These are phyloP conservation scores for Mrakiaceae sp. DNA, from an alignment of 1,284 basidiomycete species.

Conservation along the genomic window DNA sequence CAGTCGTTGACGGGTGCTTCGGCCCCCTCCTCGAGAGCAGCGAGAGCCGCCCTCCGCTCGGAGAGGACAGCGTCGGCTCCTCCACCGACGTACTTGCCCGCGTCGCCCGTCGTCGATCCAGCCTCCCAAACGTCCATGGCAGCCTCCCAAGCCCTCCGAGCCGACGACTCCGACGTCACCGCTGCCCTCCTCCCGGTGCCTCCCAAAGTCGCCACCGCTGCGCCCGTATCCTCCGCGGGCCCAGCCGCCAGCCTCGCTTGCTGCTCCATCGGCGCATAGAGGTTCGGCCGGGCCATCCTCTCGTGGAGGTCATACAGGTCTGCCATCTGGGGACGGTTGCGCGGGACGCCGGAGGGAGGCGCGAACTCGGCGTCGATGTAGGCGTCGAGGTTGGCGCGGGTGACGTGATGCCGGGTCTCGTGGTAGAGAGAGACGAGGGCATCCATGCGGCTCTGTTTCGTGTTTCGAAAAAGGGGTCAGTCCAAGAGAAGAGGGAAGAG, in stretches of 20 bases:
- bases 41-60: too few relatives aligned
- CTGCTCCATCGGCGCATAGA: neutral
- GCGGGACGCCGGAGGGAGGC: neutral
- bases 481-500: too few relatives aligned
- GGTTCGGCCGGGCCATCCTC: slow-evolving; percentile 12
- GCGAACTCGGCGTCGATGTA: slow-evolving; percentile 15
- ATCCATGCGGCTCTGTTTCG: too few relatives aligned
- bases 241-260: neutral
- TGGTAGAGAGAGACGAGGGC: slow-evolving; percentile 14
- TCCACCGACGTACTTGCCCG: neutral
- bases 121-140: neutral
- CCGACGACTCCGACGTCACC: neutral
- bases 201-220: too few relatives aligned
- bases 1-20: slow-evolving; percentile 5
- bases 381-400: slow-evolving; percentile 12
- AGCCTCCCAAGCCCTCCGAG: neutral
- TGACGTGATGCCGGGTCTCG: slow-evolving; percentile 9
- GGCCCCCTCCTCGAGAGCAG: too few relatives aligned
- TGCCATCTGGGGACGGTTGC: slow-evolving; percentile 13
- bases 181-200: neutral
- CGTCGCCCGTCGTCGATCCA: neutral
- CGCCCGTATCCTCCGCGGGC: neutral
- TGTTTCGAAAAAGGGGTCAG: too few relatives aligned
- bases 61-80: too few relatives aligned
- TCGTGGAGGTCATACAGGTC: slow-evolving; percentile 11